Percentiles rank a stretch among this genome's conserved stretches.
These are phyloP conservation scores for Coemansia sp. DNA, from an alignment of 192 early-diverging fungal species.

Conservation along the genomic window DNA sequence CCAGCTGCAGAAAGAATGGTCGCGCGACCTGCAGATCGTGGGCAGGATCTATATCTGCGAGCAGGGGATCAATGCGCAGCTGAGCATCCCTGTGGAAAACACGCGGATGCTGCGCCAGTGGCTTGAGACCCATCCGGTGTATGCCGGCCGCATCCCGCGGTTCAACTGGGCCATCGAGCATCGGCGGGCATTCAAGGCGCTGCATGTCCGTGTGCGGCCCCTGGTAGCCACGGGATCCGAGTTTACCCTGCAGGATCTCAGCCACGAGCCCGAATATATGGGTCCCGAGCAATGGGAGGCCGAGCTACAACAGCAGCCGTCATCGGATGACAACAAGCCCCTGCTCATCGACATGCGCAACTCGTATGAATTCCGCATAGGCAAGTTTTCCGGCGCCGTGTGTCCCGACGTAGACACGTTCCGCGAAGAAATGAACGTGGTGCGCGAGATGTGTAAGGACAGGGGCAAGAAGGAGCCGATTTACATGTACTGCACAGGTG, in stretches of 20 bases:
- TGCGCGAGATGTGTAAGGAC: conserved; percentile 59
- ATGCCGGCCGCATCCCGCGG: conserved; percentile 30
- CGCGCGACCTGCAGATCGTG: conserved; percentile 52
- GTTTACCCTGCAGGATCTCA: conserved; percentile 55
- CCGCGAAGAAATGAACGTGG: conserved; percentile 61
- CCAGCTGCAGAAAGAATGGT: conserved; percentile 40
- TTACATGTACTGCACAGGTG: conserved; percentile 83
- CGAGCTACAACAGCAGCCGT: conserved; percentile 38
- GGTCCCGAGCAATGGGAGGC: conserved; percentile 65
- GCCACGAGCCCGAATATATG: conserved; percentile 65
- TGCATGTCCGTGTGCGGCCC: conserved; percentile 65
- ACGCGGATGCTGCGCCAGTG: conserved; percentile 55
- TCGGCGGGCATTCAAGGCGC: conserved; percentile 58
- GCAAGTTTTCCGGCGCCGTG: conserved; percentile 67
- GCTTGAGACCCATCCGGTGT: conserved; percentile 41
- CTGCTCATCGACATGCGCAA: conserved; percentile 78
- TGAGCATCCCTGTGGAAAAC: conserved; percentile 60
- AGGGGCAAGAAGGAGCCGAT: conserved; percentile 58
- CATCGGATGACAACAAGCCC: conserved; percentile 23
- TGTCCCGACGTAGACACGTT: conserved; percentile 72
- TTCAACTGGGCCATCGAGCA: conserved; percentile 69
- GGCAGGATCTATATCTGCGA: conserved; percentile 72
- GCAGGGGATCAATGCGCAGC: conserved; percentile 80
- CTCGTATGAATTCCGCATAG: conserved; percentile 70
- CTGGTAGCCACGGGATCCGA: conserved; percentile 61